phyloP scores from a whole-genome alignment of 2,329 filamentous ascomycete genomes.

The Xylariaceae sp. region DNA sequence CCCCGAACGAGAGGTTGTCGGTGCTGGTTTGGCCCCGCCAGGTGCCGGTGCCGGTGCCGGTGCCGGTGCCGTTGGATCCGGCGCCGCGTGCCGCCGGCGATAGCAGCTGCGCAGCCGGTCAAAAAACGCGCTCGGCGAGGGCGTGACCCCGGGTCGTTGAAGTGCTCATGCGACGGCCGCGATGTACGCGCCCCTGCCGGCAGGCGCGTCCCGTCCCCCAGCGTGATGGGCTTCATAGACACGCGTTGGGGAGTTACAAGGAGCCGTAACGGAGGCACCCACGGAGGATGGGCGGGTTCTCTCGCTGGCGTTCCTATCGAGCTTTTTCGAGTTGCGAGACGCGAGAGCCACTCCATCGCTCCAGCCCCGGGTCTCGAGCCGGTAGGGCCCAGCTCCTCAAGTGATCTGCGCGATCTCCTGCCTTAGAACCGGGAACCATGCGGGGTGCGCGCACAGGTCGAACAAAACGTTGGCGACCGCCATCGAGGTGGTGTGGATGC shows the following conservation, averaged over 20 bases:
- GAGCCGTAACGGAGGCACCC: slow-evolving; percentile 1
- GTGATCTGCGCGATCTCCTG: slow-evolving; percentile 7
- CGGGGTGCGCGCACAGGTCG: slow-evolving; percentile 10
- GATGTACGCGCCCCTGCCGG: slow-evolving; percentile 4
- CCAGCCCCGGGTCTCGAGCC: background rate
- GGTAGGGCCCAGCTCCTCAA: slow-evolving; percentile 3
- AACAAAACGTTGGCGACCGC: slow-evolving; percentile 5
- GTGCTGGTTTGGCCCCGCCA: slow-evolving; percentile 4
- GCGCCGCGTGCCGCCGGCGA: slow-evolving; percentile 6
- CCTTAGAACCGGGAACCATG: slow-evolving; percentile 6
- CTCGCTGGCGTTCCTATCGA: slow-evolving; percentile 6
- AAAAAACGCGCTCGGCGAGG: slow-evolving; percentile 6
- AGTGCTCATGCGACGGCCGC: slow-evolving; percentile 4
- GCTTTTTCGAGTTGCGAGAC: slow-evolving; percentile 9
- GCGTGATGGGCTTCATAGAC: slow-evolving; percentile 4
- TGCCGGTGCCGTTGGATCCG: slow-evolving; percentile 1
- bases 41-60: slow-evolving; percentile 2
- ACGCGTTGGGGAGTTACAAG: slow-evolving; percentile 8
- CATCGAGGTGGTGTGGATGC: slow-evolving; percentile 5
- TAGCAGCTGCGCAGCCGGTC: slow-evolving; percentile 11
- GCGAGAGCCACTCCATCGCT: slow-evolving; percentile 5
- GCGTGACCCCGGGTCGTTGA: slow-evolving; percentile 7
- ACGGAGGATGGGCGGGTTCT: slow-evolving; percentile 9
- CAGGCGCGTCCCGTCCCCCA: slow-evolving; percentile 13
- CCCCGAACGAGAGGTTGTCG: slow-evolving; percentile 9